Conservation (phyloP, 352 stramenopile genomes). For the Globisporangium yorkense region DNA sequence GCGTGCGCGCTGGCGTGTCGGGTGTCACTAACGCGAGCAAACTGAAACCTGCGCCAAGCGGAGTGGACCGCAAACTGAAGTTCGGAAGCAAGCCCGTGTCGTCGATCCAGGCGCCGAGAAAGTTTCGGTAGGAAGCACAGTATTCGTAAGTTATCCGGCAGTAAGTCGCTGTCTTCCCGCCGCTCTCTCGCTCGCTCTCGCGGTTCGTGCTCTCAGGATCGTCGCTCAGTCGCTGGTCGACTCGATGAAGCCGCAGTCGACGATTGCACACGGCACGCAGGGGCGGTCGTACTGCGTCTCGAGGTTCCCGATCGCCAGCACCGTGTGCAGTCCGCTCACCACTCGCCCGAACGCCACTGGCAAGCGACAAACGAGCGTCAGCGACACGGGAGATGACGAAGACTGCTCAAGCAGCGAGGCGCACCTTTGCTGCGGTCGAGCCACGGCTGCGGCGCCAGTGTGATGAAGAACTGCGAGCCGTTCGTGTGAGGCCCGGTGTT, state of each 20-base stretch:
- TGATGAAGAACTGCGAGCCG: slow-evolving; percentile 99
- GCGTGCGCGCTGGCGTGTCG: not conserved
- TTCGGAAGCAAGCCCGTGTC: slow-evolving; percentile 6
- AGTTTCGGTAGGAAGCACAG: slow-evolving; percentile 10
- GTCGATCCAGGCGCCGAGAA: slow-evolving; percentile 12
- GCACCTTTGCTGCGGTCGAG: slow-evolving; percentile 69
- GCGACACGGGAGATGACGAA: too few species aligned
- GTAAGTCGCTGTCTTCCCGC: too few species aligned
- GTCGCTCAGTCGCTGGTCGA: slow-evolving; percentile 6
- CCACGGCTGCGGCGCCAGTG: slow-evolving; percentile 58
- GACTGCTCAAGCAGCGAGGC: too few species aligned
- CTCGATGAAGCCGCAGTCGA: slow-evolving; percentile 57
- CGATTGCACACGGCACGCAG: slow-evolving; percentile 56
- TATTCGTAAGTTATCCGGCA: not conserved
- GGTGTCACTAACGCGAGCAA: slow-evolving; percentile 8
- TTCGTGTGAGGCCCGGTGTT: slow-evolving; percentile 95
- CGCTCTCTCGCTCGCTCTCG: not conserved
- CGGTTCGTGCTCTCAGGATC: too few species aligned
- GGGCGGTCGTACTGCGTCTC: slow-evolving; percentile 51
- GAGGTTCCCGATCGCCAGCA: slow-evolving; percentile 43
- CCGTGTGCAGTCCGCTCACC: slow-evolving; percentile 49
- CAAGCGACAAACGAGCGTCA: not conserved
- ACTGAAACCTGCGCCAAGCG: not conserved
- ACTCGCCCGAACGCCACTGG: slow-evolving; percentile 73
- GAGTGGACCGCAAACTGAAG: slow-evolving; percentile 13